Percentiles rank a stretch among this genome's conserved stretches.
phyloP scores from a whole-genome alignment of 441 rosid genomes.

The Metrosideros polymorpha region DNA sequence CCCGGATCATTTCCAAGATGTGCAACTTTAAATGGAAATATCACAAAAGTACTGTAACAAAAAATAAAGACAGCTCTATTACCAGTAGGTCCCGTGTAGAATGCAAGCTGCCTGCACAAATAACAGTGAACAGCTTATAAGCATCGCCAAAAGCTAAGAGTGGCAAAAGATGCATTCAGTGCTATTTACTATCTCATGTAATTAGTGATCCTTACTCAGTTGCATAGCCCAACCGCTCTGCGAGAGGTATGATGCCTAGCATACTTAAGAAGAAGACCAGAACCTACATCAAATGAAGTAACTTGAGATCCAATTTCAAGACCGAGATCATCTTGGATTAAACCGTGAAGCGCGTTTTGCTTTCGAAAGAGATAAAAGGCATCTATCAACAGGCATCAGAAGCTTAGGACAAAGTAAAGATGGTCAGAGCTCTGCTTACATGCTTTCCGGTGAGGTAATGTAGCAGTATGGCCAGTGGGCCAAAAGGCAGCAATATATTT shows the following conservation, averaged over 20 bases:
- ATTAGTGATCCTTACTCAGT: slow-evolving; percentile 11
- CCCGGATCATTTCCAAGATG: background rate
- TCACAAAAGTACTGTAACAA: background rate
- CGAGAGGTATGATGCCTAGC: slow-evolving; percentile 51
- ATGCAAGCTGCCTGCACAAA: slow-evolving; percentile 17
- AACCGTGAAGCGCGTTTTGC: background rate
- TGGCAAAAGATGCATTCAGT: background rate
- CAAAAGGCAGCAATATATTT: slow-evolving; percentile 20
- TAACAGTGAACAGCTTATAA: background rate
- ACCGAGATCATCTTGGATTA: background rate
- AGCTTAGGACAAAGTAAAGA: background rate
- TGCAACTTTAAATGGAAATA: background rate
- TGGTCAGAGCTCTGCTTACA: slow-evolving; percentile 10
- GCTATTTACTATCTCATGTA: background rate
- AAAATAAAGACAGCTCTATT: background rate
- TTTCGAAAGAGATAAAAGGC: background rate
- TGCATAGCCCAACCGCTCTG: slow-evolving; percentile 55
- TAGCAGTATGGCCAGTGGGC: slow-evolving; percentile 18
- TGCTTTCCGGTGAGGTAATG: slow-evolving; percentile 19
- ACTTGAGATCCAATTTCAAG: background rate
- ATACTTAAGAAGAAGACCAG: slow-evolving; percentile 32
- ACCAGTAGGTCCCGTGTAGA: slow-evolving; percentile 16
- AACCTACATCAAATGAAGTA: slow-evolving; percentile 1
- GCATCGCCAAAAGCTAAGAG: background rate
- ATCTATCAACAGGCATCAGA: background rate